Evolutionary conservation across 2,329 filamentous ascomycete species (phyloP).

Genomic region (Berkeleyomyces rouxiae): DNA sequence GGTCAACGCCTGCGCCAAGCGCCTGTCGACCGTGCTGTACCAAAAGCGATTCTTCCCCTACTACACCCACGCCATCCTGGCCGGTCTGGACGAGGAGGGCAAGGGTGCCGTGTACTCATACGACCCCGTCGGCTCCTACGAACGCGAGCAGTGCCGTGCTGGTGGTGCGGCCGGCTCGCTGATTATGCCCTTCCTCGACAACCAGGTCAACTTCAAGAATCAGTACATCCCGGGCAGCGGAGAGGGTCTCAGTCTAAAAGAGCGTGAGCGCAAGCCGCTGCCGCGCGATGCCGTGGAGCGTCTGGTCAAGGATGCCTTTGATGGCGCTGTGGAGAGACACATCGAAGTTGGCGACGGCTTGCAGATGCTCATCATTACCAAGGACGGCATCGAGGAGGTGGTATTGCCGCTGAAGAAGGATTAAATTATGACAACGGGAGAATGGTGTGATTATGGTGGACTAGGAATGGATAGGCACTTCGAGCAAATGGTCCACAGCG

Average conservation of each 20-base stretch:
- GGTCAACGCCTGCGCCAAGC: conserved; percentile 85
- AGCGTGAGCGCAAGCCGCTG: conserved; percentile 54
- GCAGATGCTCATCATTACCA: conserved; percentile 88
- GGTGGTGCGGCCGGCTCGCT: conserved; percentile 82
- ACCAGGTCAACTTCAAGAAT: conserved; percentile 99
- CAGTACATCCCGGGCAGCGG: conserved; percentile 84
- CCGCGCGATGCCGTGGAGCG: conserved; percentile 60
- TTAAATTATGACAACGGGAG: conserved; percentile 28
- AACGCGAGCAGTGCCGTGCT: conserved; percentile 88
- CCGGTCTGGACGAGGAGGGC: conserved; percentile 85
- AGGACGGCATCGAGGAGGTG: conserved; percentile 73
- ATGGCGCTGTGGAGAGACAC: conserved; percentile 93
- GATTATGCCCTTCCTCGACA: conserved; percentile 98
- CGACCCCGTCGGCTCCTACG: conserved; percentile 94
- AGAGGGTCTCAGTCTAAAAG: conserved; percentile 61
- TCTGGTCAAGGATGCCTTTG: conserved; percentile 92
- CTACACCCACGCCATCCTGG: conserved; percentile 90
- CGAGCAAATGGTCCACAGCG: neutral
- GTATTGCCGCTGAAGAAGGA: conserved; percentile 79
- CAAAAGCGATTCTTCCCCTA: conserved; percentile 98
- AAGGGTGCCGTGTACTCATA: conserved; percentile 92
- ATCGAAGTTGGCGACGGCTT: conserved; percentile 95
- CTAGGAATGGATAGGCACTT: neutral
- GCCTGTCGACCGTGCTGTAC: conserved; percentile 89
- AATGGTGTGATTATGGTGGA: neutral